A percentile compares a stretch with the other conserved stretches of the same genome.
phyloP scores from a whole-genome alignment of 305 asterid genomes.

The Fraxinus albicans region DNA sequence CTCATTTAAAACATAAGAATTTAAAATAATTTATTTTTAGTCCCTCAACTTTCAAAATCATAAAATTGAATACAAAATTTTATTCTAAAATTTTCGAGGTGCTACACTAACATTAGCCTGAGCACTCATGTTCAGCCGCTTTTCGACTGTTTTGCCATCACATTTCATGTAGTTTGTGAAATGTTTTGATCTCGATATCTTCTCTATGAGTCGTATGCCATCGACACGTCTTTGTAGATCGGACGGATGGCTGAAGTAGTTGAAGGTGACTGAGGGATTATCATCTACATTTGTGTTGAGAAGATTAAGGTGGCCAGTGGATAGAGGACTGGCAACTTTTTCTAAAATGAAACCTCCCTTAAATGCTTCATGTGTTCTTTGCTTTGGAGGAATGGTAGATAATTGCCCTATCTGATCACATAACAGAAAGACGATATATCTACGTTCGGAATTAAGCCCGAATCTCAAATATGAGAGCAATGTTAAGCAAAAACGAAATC shows the following conservation, averaged over 20 bases:
- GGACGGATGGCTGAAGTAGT: conserved; percentile 81
- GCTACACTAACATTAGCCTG: conserved; percentile 71
- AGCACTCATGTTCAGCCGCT: conserved; percentile 67
- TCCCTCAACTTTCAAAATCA: no score
- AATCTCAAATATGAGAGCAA: neutral
- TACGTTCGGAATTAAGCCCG: neutral
- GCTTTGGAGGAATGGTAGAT: conserved; percentile 78
- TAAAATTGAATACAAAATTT: no score
- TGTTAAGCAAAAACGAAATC: neutral
- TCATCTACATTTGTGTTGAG: conserved; percentile 62
- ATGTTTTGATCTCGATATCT: conserved; percentile 53
- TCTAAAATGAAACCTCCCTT: conserved; percentile 77
- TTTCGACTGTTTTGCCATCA: conserved; percentile 43
- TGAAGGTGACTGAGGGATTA: conserved; percentile 88
- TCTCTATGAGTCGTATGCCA: conserved; percentile 63
- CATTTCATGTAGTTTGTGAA: conserved; percentile 51
- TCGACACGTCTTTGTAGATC: conserved; percentile 66
- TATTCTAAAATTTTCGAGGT: no score
- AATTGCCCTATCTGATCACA: conserved; percentile 80
- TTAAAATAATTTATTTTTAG: no score
- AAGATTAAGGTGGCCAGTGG: conserved; percentile 59
- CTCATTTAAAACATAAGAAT: no score
- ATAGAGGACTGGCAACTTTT: conserved; percentile 71
- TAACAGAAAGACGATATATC: neutral
- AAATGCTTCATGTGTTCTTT: conserved; percentile 67